A percentile compares a stretch with the other conserved stretches of the same genome.
Evolutionary conservation across 441 rosid species (phyloP).

Genomic region (Syzygium syzygioides): DNA sequence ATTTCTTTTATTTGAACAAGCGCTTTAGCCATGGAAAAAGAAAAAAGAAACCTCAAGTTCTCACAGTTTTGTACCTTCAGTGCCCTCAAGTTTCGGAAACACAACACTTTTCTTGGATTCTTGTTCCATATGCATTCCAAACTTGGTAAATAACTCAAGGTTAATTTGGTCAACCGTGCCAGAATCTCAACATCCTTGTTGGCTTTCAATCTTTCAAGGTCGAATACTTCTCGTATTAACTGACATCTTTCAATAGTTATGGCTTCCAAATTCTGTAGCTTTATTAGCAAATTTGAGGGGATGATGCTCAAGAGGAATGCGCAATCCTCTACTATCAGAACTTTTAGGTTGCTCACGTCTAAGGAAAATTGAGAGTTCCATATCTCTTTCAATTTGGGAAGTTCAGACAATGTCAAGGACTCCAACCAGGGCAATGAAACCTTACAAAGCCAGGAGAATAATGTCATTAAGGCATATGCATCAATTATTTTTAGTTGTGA

Average conservation of each 20-base stretch:
- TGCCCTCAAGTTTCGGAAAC: not conserved
- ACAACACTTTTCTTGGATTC: too few species aligned
- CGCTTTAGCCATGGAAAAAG: not conserved
- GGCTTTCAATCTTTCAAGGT: not conserved
- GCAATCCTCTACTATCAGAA: not conserved
- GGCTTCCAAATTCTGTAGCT: not conserved
- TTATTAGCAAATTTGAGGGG: not conserved
- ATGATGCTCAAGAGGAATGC: rapidly evolving
- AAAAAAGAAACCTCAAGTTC: not conserved
- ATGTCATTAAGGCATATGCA: not conserved
- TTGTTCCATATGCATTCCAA: not conserved
- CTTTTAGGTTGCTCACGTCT: not conserved
- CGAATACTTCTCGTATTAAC: not conserved
- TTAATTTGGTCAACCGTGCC: not conserved
- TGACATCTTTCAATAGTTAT: not conserved
- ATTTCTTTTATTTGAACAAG: not conserved
- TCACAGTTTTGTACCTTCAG: not conserved
- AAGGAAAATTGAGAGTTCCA: not conserved
- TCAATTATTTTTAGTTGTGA: too few species aligned
- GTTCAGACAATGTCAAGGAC: not conserved
- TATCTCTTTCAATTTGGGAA: not conserved
- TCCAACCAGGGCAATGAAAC: not conserved
- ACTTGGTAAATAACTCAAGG: not conserved
- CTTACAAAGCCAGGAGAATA: not conserved
- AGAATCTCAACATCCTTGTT: not conserved